These are phyloP conservation scores for Echinochloa phyllopogon DNA, from an alignment of 176 grass and related monocot genomes.

Conservation along the genomic window DNA sequence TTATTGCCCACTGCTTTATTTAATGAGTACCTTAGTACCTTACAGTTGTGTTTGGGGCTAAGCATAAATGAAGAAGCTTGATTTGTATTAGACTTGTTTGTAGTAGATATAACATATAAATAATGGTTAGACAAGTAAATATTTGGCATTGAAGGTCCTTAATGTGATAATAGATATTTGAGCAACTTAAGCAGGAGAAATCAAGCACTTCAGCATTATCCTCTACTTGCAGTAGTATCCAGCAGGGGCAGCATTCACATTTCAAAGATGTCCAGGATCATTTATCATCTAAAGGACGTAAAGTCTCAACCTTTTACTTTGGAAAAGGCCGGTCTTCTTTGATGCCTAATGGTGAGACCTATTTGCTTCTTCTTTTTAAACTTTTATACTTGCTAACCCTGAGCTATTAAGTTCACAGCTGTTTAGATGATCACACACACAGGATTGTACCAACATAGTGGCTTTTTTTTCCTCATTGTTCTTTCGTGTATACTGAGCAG, in stretches of 20 bases:
- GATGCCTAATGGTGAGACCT: slow-evolving; percentile 66
- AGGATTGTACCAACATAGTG: background rate
- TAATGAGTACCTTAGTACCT: background rate
- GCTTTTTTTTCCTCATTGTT: background rate
- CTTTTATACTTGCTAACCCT: background rate
- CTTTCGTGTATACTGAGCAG: background rate
- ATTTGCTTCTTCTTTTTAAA: slow-evolving; percentile 14
- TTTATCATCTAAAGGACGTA: slow-evolving; percentile 69
- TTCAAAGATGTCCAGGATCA: slow-evolving; percentile 57
- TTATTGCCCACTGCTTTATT: slow-evolving; percentile 18
- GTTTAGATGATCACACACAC: background rate
- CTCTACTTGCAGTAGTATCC: slow-evolving; percentile 47
- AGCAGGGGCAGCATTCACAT: slow-evolving; percentile 47
- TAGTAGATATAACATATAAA: slow-evolving; percentile 12
- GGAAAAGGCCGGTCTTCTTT: slow-evolving; percentile 74
- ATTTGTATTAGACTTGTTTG: slow-evolving; percentile 11
- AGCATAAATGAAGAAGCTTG: slow-evolving; percentile 27
- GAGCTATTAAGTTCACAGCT: background rate
- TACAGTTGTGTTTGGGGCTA: slow-evolving; percentile 36
- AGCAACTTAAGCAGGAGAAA: slow-evolving; percentile 80
- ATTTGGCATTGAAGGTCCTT: slow-evolving; percentile 57
- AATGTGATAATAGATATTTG: slow-evolving; percentile 85
- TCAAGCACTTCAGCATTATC: slow-evolving; percentile 52
- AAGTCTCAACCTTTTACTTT: slow-evolving; percentile 68
- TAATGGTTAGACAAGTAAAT: slow-evolving; percentile 24